These are phyloP conservation scores for Candolleomyces aberdarensis DNA, from an alignment of 768 basidiomycete genomes.

Conservation along the genomic window DNA sequence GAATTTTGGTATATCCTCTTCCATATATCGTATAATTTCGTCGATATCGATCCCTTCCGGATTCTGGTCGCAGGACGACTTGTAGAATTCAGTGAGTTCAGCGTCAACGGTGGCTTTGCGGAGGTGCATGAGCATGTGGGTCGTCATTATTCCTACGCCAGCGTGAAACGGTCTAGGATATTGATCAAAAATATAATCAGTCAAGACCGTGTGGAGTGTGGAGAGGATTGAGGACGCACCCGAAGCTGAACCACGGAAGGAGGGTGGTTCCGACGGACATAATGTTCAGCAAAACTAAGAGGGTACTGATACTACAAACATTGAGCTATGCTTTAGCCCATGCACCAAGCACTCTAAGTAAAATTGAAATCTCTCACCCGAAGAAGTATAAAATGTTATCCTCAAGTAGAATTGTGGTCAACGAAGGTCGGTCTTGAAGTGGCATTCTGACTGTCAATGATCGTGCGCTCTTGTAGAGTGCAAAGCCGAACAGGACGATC, in stretches of 20 bases:
- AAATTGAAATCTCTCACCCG: slow-evolving; percentile 20
- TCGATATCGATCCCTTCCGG: no score
- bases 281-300: slow-evolving; percentile 44
- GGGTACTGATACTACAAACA: slow-evolving; percentile 28
- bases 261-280: slow-evolving; percentile 41
- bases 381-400: slow-evolving; percentile 47
- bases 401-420: background rate
- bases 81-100: no score
- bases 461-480: background rate
- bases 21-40: no score
- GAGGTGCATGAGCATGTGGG: slow-evolving; percentile 44
- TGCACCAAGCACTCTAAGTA: background rate
- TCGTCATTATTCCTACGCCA: slow-evolving; percentile 43
- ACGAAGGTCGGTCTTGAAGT: background rate
- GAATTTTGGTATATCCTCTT: no score
- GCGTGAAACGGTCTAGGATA: slow-evolving; percentile 41
- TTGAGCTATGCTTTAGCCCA: no score
- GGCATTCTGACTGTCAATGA: background rate
- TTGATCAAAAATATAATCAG: background rate
- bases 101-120: slow-evolving; percentile 20
- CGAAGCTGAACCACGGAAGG: slow-evolving; percentile 51
- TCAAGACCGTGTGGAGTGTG: background rate
- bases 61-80: no score
- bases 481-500: background rate
- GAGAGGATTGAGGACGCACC: slow-evolving; percentile 17